Percentiles rank a stretch among this genome's conserved stretches.
Evolutionary conservation across 2,329 filamentous ascomycete species (phyloP).

Genomic region (Cercospora sojina): DNA sequence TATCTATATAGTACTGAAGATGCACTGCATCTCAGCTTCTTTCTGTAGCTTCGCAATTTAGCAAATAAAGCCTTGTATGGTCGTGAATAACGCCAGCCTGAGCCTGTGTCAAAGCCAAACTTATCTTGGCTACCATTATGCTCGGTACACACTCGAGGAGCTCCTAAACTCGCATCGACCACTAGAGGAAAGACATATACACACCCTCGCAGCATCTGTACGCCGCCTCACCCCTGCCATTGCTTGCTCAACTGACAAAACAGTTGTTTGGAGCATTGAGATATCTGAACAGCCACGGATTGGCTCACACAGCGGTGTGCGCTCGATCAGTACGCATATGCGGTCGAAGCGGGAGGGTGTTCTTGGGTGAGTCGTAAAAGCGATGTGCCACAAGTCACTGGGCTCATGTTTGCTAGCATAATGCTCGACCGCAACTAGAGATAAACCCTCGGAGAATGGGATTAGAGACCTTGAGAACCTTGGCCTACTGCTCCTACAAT

Average conservation of each 20-base stretch:
- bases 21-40: no score
- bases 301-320: not conserved
- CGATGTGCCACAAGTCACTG: not conserved
- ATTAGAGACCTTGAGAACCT: slow-evolving; percentile 2
- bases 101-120: no score
- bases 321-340: not conserved
- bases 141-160: slow-evolving; percentile 16
- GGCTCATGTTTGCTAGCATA: not conserved
- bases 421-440: not conserved
- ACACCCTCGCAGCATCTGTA: not conserved
- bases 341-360: not conserved
- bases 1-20: no score
- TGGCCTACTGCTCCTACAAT: slow-evolving; percentile 7
- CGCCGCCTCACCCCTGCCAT: not conserved
- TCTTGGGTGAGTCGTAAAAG: not conserved
- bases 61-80: no score
- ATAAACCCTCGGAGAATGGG: not conserved
- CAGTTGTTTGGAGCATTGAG: not conserved
- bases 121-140: slow-evolving; percentile 7
- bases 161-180: slow-evolving; percentile 10
- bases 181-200: slow-evolving; percentile 6
- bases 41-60: no score
- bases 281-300: not conserved
- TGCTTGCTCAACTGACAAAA: not conserved
- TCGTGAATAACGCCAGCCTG: no score